These are phyloP conservation scores for Ajuga reptans DNA, from an alignment of 305 asterid species.

Conservation along the genomic window DNA sequence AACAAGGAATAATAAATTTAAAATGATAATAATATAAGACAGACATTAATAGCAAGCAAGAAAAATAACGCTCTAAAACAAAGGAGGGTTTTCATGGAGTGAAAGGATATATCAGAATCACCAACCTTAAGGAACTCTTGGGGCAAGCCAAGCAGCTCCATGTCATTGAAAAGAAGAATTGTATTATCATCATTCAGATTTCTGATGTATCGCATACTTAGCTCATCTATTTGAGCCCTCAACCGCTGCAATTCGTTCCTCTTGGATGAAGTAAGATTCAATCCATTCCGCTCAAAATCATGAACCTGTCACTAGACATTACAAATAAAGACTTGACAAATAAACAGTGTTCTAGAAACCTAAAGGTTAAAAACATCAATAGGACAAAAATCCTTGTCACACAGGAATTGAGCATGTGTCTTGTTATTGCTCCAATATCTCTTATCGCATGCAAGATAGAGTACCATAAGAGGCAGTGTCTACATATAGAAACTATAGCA, in stretches of 20 bases:
- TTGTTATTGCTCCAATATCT: constrained; percentile 8
- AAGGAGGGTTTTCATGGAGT: background rate
- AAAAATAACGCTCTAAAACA: constrained; percentile 11
- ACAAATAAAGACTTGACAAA: constrained; percentile 41
- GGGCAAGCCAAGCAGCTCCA: constrained; percentile 79
- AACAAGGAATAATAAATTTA: background rate
- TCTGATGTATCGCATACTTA: constrained; percentile 66
- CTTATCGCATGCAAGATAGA: constrained; percentile 1
- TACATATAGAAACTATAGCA: background rate
- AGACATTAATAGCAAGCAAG: constrained; percentile 7
- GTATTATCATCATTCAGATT: constrained; percentile 65
- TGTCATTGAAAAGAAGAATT: constrained; percentile 56
- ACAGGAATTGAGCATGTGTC: background rate
- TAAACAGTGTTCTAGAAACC: constrained; percentile 19
- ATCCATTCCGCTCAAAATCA: constrained; percentile 89
- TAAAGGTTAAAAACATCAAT: background rate
- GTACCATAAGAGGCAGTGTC: constrained; percentile 2
- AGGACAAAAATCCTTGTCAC: background rate
- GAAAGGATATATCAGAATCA: constrained; percentile 10
- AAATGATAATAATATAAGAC: background rate
- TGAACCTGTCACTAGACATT: constrained; percentile 88
- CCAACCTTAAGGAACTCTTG: constrained; percentile 68
- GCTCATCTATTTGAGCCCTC: constrained; percentile 68
- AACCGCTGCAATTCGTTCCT: constrained; percentile 76
- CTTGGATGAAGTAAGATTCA: constrained; percentile 73